A percentile compares a stretch with the other conserved stretches of the same genome.
Evolutionary conservation across 495 filamentous ascomycete genomes (phyloP).

Genomic region (Peziza echinospora): DNA sequence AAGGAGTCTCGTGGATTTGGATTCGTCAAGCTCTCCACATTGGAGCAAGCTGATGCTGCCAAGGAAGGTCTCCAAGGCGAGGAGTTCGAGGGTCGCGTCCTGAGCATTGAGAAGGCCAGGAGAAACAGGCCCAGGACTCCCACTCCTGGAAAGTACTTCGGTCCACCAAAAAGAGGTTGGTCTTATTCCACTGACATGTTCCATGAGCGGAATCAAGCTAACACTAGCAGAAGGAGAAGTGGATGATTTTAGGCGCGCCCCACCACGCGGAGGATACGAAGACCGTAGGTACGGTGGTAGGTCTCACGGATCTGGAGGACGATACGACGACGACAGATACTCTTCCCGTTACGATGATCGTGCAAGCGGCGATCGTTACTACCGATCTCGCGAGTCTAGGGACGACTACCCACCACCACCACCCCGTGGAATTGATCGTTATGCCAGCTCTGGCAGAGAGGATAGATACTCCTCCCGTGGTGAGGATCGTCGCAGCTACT

Average conservation of each 20-base stretch:
- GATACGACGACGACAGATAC: background rate
- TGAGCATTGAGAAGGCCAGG: constrained; percentile 98
- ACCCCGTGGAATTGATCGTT: constrained; percentile 41
- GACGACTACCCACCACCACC: constrained; percentile 43
- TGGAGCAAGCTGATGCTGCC: constrained; percentile 84
- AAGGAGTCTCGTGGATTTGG: constrained; percentile 98
- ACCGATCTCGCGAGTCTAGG: constrained; percentile 26
- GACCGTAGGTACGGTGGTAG: constrained; percentile 32
- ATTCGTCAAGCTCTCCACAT: constrained; percentile 95
- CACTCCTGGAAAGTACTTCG: constrained; percentile 97
- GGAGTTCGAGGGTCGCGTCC: constrained; percentile 78
- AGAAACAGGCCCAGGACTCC: constrained; percentile 84
- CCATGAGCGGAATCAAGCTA: constrained; percentile 12
- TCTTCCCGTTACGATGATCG: constrained; percentile 37
- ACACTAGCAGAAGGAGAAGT: constrained; percentile 19
- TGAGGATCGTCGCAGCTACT: constrained; percentile 28
- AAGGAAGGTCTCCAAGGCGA: constrained; percentile 93
- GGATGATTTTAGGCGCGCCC: constrained; percentile 38
- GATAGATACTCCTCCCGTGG: constrained; percentile 39
- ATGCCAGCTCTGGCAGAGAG: constrained; percentile 34
- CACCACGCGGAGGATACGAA: constrained; percentile 24
- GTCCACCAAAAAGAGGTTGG: constrained; percentile 92
- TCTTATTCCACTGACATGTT: constrained; percentile 2
- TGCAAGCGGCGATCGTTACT: constrained; percentile 36
- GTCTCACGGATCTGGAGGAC: constrained; percentile 21